Conservation (phyloP, 176 grass and related monocot species). For the Themeda triandra region DNA sequence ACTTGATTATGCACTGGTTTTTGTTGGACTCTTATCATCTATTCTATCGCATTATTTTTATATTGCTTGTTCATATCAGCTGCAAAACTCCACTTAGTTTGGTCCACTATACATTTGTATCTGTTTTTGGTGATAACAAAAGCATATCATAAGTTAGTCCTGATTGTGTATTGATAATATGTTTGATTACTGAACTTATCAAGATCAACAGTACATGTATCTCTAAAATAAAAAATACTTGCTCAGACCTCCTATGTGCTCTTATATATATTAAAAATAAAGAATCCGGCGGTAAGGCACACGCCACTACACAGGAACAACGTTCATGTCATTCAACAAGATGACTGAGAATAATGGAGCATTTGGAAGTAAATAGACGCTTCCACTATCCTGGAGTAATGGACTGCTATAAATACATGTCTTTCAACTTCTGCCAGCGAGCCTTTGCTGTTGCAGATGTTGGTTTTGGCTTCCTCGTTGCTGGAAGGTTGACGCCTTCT, state of each 20-base stretch:
- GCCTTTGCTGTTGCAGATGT: slow-evolving; percentile 64
- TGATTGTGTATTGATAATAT: too few relatives aligned
- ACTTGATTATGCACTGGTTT: too few relatives aligned
- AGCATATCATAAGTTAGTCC: neutral
- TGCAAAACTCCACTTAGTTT: too few relatives aligned
- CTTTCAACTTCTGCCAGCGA: slow-evolving; percentile 51
- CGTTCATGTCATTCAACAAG: neutral
- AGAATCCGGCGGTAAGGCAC: neutral
- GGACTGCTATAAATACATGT: slow-evolving; percentile 2
- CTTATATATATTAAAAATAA: neutral
- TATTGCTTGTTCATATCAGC: too few relatives aligned
- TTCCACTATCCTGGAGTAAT: neutral
- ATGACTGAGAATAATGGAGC: neutral
- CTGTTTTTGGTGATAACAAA: neutral
- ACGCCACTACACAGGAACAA: neutral
- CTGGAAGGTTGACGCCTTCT: slow-evolving; percentile 64
- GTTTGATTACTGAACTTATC: neutral
- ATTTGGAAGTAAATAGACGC: slow-evolving; percentile 2
- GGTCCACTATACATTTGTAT: too few relatives aligned
- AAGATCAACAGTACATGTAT: neutral
- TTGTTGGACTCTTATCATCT: too few relatives aligned
- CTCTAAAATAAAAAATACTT: neutral
- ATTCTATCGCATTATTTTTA: too few relatives aligned
- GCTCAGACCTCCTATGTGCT: neutral
- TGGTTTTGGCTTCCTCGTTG: slow-evolving; percentile 48